phyloP scores from a whole-genome alignment of 345 rosid species.

The Theobroma cacao region DNA sequence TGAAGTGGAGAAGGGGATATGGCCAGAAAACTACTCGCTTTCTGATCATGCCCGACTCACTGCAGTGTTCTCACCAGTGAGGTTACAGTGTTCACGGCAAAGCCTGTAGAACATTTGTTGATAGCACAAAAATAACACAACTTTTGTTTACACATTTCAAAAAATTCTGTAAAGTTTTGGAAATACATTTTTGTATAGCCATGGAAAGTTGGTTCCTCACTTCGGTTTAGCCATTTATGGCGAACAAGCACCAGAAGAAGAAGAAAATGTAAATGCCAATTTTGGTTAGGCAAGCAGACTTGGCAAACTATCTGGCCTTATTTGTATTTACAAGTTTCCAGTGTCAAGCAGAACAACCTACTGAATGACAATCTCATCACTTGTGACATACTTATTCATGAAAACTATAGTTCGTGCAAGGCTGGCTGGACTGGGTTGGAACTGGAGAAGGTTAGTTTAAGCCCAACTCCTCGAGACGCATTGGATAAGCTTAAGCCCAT shows the following conservation, averaged over 20 bases:
- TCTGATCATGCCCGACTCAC: conserved; percentile 93
- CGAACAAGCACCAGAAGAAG: neutral
- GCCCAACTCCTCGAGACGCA: too few relatives aligned
- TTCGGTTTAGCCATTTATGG: conserved; percentile 8
- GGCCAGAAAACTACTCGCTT: conserved; percentile 86
- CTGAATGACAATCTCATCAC: too few relatives aligned
- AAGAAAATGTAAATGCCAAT: neutral
- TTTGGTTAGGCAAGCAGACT: neutral
- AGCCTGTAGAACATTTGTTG: conserved; percentile 1
- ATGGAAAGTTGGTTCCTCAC: neutral
- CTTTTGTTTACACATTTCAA: neutral
- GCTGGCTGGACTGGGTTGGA: too few relatives aligned
- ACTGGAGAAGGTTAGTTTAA: too few relatives aligned
- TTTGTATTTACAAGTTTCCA: neutral
- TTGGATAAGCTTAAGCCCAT: too few relatives aligned
- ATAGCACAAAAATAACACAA: neutral
- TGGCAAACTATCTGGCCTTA: neutral
- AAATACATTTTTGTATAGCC: neutral
- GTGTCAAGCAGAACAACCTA: neutral
- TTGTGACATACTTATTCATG: too few relatives aligned
- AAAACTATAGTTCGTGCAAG: too few relatives aligned
- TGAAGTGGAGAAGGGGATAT: conserved; percentile 86
- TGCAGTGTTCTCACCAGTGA: conserved; percentile 74
- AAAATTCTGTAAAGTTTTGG: conserved; percentile 3
- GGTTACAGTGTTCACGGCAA: conserved; percentile 46